Percentiles rank a stretch among this genome's conserved stretches.
phyloP scores from a whole-genome alignment of 2,329 filamentous ascomycete genomes.

The Lachnum nothofagi region DNA sequence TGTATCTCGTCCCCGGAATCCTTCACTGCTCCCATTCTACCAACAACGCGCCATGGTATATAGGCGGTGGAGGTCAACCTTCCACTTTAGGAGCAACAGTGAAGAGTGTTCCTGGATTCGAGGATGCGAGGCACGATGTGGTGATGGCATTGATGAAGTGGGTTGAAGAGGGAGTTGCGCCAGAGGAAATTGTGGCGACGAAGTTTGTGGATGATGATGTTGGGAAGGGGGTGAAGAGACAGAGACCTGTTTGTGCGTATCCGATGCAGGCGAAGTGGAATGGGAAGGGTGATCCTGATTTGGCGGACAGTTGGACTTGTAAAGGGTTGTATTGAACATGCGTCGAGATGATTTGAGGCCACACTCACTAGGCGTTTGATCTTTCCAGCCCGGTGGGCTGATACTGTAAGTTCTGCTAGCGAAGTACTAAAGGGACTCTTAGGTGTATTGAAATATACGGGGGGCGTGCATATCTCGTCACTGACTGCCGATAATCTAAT shows the following conservation, averaged over 20 bases:
- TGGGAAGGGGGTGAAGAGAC: slow-evolving; percentile 37
- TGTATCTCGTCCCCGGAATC: slow-evolving; percentile 48
- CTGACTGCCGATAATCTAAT: too few species aligned
- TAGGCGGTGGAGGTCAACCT: slow-evolving; percentile 33
- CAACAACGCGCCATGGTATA: slow-evolving; percentile 40
- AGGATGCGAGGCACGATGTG: slow-evolving; percentile 40
- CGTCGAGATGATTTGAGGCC: too few species aligned
- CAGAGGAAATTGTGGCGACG: slow-evolving; percentile 34
- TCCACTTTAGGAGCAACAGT: slow-evolving; percentile 27
- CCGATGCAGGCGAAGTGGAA: slow-evolving; percentile 16
- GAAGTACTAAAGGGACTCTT: too few species aligned
- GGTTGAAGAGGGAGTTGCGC: slow-evolving; percentile 41
- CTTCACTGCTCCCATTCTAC: slow-evolving; percentile 40
- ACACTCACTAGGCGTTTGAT: too few species aligned
- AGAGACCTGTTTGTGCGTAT: slow-evolving; percentile 43
- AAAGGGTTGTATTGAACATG: slow-evolving; percentile 7
- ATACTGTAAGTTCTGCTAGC: too few species aligned
- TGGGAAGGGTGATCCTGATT: slow-evolving; percentile 15
- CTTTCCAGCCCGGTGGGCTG: too few species aligned
- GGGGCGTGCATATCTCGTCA: too few species aligned
- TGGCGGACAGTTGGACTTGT: slow-evolving; percentile 22
- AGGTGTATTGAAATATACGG: too few species aligned
- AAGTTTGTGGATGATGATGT: slow-evolving; percentile 38
- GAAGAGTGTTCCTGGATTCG: slow-evolving; percentile 40
- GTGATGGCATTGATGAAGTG: slow-evolving; percentile 45